These are phyloP conservation scores for Yamadazyma diddensiae DNA, from an alignment of 1,139 yeast genomes.

Conservation along the genomic window DNA sequence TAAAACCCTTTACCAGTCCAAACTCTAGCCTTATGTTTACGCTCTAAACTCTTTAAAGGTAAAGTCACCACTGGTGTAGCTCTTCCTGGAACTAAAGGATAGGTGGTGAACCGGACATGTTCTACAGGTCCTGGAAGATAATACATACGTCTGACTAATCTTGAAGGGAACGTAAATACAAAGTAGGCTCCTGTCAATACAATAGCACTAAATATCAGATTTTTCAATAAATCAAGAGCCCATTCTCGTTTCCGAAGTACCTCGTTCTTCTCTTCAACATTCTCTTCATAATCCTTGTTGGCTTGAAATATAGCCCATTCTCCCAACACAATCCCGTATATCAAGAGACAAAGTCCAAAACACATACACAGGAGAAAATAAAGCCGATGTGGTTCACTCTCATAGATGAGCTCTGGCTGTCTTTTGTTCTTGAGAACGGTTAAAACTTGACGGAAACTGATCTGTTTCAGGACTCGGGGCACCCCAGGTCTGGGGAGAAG, in stretches of 20 bases:
- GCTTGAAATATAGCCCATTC: slow-evolving; percentile 62
- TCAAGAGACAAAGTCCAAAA: slow-evolving; percentile 62
- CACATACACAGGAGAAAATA: slow-evolving; percentile 71
- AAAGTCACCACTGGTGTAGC: slow-evolving; percentile 74
- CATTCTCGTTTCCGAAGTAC: slow-evolving; percentile 38
- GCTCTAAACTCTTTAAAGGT: slow-evolving; percentile 53
- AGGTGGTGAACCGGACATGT: slow-evolving; percentile 64
- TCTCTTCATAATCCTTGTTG: slow-evolving; percentile 55
- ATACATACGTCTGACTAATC: slow-evolving; percentile 74
- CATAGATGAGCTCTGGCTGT: slow-evolving; percentile 74
- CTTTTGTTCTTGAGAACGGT: slow-evolving; percentile 53
- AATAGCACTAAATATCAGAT: slow-evolving; percentile 35
- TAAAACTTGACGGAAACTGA: slow-evolving; percentile 63
- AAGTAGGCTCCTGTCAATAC: slow-evolving; percentile 42
- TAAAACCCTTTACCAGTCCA: slow-evolving; percentile 88
- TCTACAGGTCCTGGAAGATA: slow-evolving; percentile 60
- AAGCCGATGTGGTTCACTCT: slow-evolving; percentile 77
- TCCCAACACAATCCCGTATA: slow-evolving; percentile 61
- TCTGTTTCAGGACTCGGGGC: slow-evolving; percentile 59
- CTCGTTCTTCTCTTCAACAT: slow-evolving; percentile 43
- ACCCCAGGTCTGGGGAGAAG: slow-evolving; percentile 71
- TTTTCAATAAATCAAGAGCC: slow-evolving; percentile 27
- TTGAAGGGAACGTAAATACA: slow-evolving; percentile 55
- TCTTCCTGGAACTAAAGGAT: slow-evolving; percentile 71
- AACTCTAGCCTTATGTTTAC: slow-evolving; percentile 63